These are phyloP conservation scores for Chaetomium cochliodes DNA, from an alignment of 495 filamentous ascomycete species.

Conservation along the genomic window DNA sequence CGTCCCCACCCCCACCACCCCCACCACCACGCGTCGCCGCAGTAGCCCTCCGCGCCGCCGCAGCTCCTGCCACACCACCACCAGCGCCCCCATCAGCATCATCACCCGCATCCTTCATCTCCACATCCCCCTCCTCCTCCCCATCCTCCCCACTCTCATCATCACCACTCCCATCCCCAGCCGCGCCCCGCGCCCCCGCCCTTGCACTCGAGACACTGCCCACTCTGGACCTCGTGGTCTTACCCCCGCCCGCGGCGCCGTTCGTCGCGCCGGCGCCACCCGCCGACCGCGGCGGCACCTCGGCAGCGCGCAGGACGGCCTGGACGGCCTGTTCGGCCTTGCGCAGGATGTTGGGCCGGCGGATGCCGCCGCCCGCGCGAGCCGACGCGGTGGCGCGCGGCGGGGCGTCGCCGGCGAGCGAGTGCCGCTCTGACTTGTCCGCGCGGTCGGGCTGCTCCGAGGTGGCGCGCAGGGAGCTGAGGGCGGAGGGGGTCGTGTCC, in stretches of 20 bases:
- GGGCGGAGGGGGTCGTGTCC: neutral
- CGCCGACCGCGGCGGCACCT: conserved; percentile 41
- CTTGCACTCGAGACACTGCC: conserved; percentile 46
- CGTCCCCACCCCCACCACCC: conserved; percentile 19
- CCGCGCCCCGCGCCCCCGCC: conserved; percentile 20
- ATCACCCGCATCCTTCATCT: conserved; percentile 39
- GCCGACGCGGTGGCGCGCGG: conserved; percentile 20
- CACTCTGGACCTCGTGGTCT: conserved; percentile 37
- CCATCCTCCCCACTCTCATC: conserved; percentile 25
- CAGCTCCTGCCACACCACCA: conserved; percentile 21
- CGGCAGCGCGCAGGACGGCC: conserved; percentile 43
- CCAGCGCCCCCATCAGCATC: conserved; percentile 26
- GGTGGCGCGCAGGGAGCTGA: conserved; percentile 31
- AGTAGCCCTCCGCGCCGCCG: conserved; percentile 5
- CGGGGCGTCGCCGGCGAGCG: conserved; percentile 38
- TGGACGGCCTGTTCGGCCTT: conserved; percentile 50
- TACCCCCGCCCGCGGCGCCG: neutral
- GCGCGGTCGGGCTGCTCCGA: conserved; percentile 33
- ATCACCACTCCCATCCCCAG: conserved; percentile 25
- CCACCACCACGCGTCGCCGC: conserved; percentile 15
- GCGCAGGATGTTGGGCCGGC: conserved; percentile 49
- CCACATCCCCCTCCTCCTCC: conserved; percentile 32
- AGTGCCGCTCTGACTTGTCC: conserved; percentile 42
- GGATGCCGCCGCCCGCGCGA: conserved; percentile 26
- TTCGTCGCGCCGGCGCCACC: conserved; percentile 21